Percentiles rank a stretch among this genome's conserved stretches.
Conservation (phyloP, 2,329 filamentous ascomycete species). For the Nothophoma quercina region DNA sequence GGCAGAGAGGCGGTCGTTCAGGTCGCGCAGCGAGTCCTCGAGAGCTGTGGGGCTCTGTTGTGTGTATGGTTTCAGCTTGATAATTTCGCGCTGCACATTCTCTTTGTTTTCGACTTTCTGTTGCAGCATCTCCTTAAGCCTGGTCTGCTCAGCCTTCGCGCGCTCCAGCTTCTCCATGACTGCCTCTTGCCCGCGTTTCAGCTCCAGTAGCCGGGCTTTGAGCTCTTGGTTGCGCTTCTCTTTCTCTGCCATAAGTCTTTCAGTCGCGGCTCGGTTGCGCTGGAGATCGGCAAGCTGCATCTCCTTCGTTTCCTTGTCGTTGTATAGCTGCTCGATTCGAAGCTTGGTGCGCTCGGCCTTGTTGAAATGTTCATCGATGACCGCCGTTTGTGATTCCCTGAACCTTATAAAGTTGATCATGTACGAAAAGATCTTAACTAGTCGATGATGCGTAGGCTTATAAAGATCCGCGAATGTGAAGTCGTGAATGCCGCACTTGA, state of each 20-base stretch:
- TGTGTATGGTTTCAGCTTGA: slow-evolving; percentile 90
- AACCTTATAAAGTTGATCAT: slow-evolving; percentile 99
- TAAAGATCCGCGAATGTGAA: slow-evolving; percentile 94
- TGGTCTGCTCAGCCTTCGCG: slow-evolving; percentile 79
- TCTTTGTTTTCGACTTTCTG: slow-evolving; percentile 75
- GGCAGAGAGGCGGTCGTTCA: slow-evolving; percentile 77
- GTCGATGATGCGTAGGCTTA: slow-evolving; percentile 85
- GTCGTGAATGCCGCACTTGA: slow-evolving; percentile 85
- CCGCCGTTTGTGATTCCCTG: slow-evolving; percentile 85
- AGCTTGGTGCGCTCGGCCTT: slow-evolving; percentile 85
- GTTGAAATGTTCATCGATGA: slow-evolving; percentile 95
- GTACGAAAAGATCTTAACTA: slow-evolving; percentile 96
- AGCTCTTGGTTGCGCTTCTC: slow-evolving; percentile 85
- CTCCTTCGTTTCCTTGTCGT: slow-evolving; percentile 88
- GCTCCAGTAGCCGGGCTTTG: slow-evolving; percentile 80
- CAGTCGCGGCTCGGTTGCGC: slow-evolving; percentile 79
- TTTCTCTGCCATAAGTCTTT: slow-evolving; percentile 83
- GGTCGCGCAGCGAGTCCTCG: slow-evolving; percentile 80
- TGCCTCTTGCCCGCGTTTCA: slow-evolving; percentile 81
- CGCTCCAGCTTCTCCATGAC: slow-evolving; percentile 84
- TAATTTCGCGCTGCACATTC: slow-evolving; percentile 80
- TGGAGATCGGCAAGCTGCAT: slow-evolving; percentile 80
- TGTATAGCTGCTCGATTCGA: slow-evolving; percentile 84
- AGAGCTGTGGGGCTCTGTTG: slow-evolving; percentile 85
- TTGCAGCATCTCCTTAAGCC: slow-evolving; percentile 75